These are phyloP conservation scores for Penicillium sp. DNA, from an alignment of 2,329 filamentous ascomycete genomes.

Conservation along the genomic window DNA sequence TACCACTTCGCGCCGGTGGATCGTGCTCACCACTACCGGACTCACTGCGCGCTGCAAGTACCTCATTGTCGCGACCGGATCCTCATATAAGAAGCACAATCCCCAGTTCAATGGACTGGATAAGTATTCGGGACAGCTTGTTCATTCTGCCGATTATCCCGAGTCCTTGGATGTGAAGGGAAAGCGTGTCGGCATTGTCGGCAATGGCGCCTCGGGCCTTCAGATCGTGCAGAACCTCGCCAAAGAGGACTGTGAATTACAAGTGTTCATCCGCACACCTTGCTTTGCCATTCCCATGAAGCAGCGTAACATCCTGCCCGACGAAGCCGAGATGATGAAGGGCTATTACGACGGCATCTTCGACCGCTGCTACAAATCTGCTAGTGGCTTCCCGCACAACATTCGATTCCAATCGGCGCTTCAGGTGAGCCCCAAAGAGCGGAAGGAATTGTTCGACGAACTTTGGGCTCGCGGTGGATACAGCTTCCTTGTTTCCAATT, in stretches of 20 bases:
- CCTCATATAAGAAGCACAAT: slow-evolving; percentile 36
- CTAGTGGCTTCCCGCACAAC: slow-evolving; percentile 51
- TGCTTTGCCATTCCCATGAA: slow-evolving; percentile 64
- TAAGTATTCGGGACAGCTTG: slow-evolving; percentile 49
- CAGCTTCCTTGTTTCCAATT: slow-evolving; percentile 52
- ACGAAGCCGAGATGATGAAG: slow-evolving; percentile 51
- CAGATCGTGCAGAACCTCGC: slow-evolving; percentile 18
- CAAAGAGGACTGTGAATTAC: slow-evolving; percentile 23
- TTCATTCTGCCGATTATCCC: slow-evolving; percentile 57
- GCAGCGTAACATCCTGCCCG: slow-evolving; percentile 45
- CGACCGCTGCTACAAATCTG: slow-evolving; percentile 51
- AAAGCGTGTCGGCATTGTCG: slow-evolving; percentile 18
- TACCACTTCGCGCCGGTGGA: slow-evolving; percentile 41
- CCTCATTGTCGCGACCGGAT: slow-evolving; percentile 48
- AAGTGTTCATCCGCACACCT: slow-evolving; percentile 63
- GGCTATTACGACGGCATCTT: slow-evolving; percentile 52
- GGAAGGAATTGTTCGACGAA: slow-evolving; percentile 50
- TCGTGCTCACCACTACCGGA: slow-evolving; percentile 44
- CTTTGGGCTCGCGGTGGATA: slow-evolving; percentile 55
- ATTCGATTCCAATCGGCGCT: slow-evolving; percentile 41
- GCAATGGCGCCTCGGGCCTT: slow-evolving; percentile 20
- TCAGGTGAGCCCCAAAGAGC: slow-evolving; percentile 51
- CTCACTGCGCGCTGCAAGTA: slow-evolving; percentile 41
- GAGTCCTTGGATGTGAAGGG: slow-evolving; percentile 10
- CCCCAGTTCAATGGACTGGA: slow-evolving; percentile 35